Evolutionary conservation across 2,329 filamentous ascomycete species (phyloP), one percentile per base, ranked within the genome.

Genomic region (Cercospora sp.): DNA sequence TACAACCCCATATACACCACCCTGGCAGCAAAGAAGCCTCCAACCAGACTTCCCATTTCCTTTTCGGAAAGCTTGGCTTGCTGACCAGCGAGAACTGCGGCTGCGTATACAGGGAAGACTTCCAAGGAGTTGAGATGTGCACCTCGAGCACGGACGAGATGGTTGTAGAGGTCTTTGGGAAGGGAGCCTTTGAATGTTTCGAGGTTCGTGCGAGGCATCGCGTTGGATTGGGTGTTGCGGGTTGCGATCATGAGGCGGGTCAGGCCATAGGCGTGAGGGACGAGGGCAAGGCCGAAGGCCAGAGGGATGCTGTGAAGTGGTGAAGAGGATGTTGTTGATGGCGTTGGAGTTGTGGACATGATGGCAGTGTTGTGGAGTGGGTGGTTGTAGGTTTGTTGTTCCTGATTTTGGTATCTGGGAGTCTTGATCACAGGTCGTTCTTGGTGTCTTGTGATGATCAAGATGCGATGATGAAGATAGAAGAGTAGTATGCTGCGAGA

Each of bases 61-160:
- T 70, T 57, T 1, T 63, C 69, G 0, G 72, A 72, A 2, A 75
- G 55, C 9, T 69, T 68, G 10, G 72, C 69, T 5, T 71, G 59
- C 53, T 74, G 74, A 2, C 73, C 72, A 2, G 72, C 73, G 13
- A 74, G 66, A 68, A 84, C 74, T 3, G 78, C 79, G 0, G 75
- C 77, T 3, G 75, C 72, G 70, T 83, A 81, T 1, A 84, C 67
- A 0, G 80, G 72, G 63, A 78, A 82, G 62, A 81, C 78, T 64
- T 81, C 83, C 12, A 84, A 79, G 0, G 81, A 78, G 65, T 85
- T 85, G 7, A 81, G 77, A 70, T 83, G 82, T 8, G 83, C 83
- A 3, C 73, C 73, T 36, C 73, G 63, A 13, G 70, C 72, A 57
- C 73, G 61, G 1, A 65, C 62, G 20, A 75, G 70, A 7, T 74